phyloP scores from a whole-genome alignment of 2,329 filamentous ascomycete genomes.

The Zasmidium cellare region DNA sequence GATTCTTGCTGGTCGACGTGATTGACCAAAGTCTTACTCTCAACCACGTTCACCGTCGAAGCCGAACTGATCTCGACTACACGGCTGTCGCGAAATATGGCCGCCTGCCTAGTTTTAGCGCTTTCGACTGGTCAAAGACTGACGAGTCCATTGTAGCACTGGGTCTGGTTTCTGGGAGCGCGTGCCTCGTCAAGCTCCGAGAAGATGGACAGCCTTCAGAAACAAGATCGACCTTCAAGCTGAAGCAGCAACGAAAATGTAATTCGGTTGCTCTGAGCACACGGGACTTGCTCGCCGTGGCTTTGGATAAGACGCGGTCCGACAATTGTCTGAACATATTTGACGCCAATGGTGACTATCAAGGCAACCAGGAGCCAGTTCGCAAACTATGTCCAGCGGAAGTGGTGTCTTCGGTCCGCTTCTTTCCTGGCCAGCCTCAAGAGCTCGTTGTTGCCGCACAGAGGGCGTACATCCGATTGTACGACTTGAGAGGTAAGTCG shows the following conservation, averaged over 20 bases:
- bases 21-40: slow-evolving; percentile 59
- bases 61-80: slow-evolving; percentile 48
- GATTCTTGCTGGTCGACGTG: slow-evolving; percentile 64
- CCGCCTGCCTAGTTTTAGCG: slow-evolving; percentile 61
- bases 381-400: slow-evolving; percentile 62
- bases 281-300: slow-evolving; percentile 70
- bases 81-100: slow-evolving; percentile 49
- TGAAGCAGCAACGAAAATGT: slow-evolving; percentile 75
- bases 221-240: slow-evolving; percentile 62
- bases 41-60: slow-evolving; percentile 49
- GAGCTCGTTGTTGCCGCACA: slow-evolving; percentile 75
- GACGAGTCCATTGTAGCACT: slow-evolving; percentile 70
- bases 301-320: slow-evolving; percentile 76
- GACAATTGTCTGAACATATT: slow-evolving; percentile 82
- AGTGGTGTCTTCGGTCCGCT: slow-evolving; percentile 79
- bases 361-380: slow-evolving; percentile 50
- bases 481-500: slow-evolving; percentile 74
- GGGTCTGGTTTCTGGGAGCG: slow-evolving; percentile 72
- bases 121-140: slow-evolving; percentile 65
- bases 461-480: slow-evolving; percentile 71
- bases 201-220: slow-evolving; percentile 51
- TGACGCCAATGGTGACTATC: slow-evolving; percentile 66
- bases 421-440: slow-evolving; percentile 75
- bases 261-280: slow-evolving; percentile 80
- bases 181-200: slow-evolving; percentile 72